A percentile compares a stretch with the other conserved stretches of the same genome.
phyloP scores from a whole-genome alignment of 164 flowering plant species.

The Brasenia schreberi region DNA sequence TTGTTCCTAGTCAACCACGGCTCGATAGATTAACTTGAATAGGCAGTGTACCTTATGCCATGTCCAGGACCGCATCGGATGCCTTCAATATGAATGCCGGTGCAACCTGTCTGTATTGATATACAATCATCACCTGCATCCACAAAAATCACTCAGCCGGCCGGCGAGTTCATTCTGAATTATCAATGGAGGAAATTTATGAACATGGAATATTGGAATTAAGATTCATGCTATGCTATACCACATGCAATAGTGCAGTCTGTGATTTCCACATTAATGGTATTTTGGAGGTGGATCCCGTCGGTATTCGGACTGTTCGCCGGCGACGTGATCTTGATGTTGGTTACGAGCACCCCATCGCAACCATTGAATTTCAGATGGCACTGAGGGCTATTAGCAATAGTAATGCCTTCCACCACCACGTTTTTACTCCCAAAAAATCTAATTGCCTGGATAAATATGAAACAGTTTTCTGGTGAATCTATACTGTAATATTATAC shows the following conservation, averaged over 20 bases:
- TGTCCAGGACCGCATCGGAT: constrained; percentile 89
- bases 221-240: constrained; percentile 6
- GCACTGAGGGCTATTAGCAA: constrained; percentile 60
- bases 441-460: constrained; percentile 2
- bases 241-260: constrained; percentile 64
- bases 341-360: constrained; percentile 20
- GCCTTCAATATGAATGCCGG: constrained; percentile 48
- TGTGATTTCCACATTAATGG: constrained; percentile 52
- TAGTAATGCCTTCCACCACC: not conserved
- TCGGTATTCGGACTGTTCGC: constrained; percentile 79
- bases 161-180: no score
- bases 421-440: not conserved
- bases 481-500: not conserved
- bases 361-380: constrained; percentile 73
- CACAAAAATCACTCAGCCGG: not conserved
- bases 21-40: no score
- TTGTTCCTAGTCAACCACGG: no score
- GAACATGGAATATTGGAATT: no score
- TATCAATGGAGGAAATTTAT: no score
- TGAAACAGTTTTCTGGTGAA: not conserved
- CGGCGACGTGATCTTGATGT: constrained; percentile 66
- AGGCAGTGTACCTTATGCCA: constrained; percentile 53
- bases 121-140: constrained; percentile 87
- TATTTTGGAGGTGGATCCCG: constrained; percentile 80
- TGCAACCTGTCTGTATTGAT: constrained; percentile 80